Evolutionary conservation across 768 basidiomycete genomes (phyloP), one percentile per base, ranked within the genome.

Genomic region (Clavulina sp.): DNA sequence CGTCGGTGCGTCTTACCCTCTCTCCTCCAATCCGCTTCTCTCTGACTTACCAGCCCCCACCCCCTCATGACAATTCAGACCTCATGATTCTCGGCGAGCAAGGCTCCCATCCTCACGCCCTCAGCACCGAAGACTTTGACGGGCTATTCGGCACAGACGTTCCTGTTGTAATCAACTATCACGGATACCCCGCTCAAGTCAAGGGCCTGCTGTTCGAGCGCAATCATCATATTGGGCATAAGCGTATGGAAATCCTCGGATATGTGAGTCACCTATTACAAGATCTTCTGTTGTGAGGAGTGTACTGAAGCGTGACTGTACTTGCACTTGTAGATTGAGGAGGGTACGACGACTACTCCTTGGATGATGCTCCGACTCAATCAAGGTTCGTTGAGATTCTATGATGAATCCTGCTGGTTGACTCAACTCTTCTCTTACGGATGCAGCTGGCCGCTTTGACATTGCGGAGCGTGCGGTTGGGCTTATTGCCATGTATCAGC

Each of bases 151-250:
- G 84, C 4, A 61, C 64, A 23, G 76, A 85, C 60, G 73, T 69
- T 57, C 73, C 74, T 1, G 66, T 91, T 36, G 74, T 85, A 60
- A 75, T 88, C 68, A 87, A 87, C 66, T 89, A 83, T 66, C 86
- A 89, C 63, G 80, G 83, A 4, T 87, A 80, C 60, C 77, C 83
- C 0, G 73, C 79, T 50, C 80, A 85, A 62, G 65, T 86, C 49
- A 73, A 75, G 58, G 80, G 81, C 9, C 60, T 82, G 55, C 59
- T 85, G 34, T 77, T 73, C 34, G 80, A 77, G 2, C 68, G 80
- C 21, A 53, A 54, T 48, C 54, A 55, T 29, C 48, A 52, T 4
- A 54, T 55, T 26, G 4, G 21, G 26, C 40, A 52, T 26, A 55
- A 55, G 33, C 18, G 54, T 21, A 58, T 64, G 50, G 48, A 51